These are phyloP conservation scores for Teunomyces lycoperdinae DNA, from an alignment of 805 yeast species.

Conservation along the genomic window DNA sequence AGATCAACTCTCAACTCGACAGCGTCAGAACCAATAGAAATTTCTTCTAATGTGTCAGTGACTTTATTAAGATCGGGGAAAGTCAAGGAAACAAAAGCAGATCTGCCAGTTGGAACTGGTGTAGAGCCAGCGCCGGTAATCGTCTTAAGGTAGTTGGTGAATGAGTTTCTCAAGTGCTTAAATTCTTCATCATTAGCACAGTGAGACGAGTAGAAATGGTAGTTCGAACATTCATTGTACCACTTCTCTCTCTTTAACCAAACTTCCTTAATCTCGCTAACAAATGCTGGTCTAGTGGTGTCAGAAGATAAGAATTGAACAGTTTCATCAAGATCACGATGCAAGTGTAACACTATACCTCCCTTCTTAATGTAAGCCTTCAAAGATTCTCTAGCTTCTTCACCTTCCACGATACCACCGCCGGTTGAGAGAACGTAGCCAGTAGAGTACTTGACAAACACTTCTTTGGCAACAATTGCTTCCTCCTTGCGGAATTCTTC, in stretches of 20 bases:
- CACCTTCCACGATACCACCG: conserved; percentile 89
- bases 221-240: conserved; percentile 80
- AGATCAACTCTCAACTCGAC: conserved; percentile 82
- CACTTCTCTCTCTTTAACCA: conserved; percentile 79
- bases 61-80: conserved; percentile 54
- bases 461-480: conserved; percentile 49
- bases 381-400: conserved; percentile 62
- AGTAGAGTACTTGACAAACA: conserved; percentile 34
- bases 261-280: conserved; percentile 74
- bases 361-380: conserved; percentile 51
- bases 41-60: conserved; percentile 45
- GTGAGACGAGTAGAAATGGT: conserved; percentile 72
- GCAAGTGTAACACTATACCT: conserved; percentile 86
- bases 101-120: conserved; percentile 45
- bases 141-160: conserved; percentile 54
- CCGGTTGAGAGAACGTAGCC: conserved; percentile 87
- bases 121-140: conserved; percentile 55
- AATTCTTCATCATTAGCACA: conserved; percentile 57
- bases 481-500: conserved; percentile 77
- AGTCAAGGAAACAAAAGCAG: conserved; percentile 73
- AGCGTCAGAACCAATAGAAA: conserved; percentile 72
- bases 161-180: conserved; percentile 53
- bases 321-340: conserved; percentile 81
- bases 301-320: conserved; percentile 72
- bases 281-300: conserved; percentile 83